Evolutionary conservation across 2,329 filamentous ascomycete species (phyloP), one percentile per base, ranked within the genome.

Genomic region (Cladophialophora carrionii): DNA sequence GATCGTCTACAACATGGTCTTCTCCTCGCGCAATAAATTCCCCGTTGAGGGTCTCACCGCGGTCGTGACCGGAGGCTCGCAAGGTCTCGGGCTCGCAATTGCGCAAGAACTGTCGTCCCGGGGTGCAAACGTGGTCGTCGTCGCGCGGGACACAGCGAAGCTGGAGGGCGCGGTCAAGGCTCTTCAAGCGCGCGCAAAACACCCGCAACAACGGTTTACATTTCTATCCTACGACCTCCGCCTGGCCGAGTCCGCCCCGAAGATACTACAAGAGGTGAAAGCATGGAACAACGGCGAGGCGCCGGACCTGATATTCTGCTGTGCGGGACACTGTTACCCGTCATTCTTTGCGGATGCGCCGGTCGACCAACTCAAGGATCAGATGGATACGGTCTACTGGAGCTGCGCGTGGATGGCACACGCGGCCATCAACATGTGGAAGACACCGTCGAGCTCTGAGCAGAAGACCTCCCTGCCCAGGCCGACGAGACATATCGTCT

Each of bases 361-460:
- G 8, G 80, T 91, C 59, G 80, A 87, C 7, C 85, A 84, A 10
- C 80, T 92, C 70, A 85, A 89, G 49, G 81, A 83, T 69, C 91
- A 96, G 76, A 96, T 96, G 91, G 91, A 96, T 74, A 85, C 94
- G 71, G 94, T 97, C 79, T 98, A 91, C 80, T 96, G 89, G 84
- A 90, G 91, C 56, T 87, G 88, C 32, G 89, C 89, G 48, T 95
- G 96, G 76, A 90, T 96, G 79, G 89, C 92, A 43, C 92, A 96
- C 75, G 88, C 91, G 22, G 87, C 90, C 20, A 80, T 97, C 67
- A 85, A 84, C 58, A 83, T 85, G 66, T 97, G 94, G 94, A 85
- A 92, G 52, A 77, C 76, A 14, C 74, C 63, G 3, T 43, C 60
- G 1, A 22, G 43, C 75, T 54, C 41, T 69, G 9, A 73, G 73